phyloP scores from a whole-genome alignment of 2,329 filamentous ascomycete species.

The Akanthomyces uredinophilus region DNA sequence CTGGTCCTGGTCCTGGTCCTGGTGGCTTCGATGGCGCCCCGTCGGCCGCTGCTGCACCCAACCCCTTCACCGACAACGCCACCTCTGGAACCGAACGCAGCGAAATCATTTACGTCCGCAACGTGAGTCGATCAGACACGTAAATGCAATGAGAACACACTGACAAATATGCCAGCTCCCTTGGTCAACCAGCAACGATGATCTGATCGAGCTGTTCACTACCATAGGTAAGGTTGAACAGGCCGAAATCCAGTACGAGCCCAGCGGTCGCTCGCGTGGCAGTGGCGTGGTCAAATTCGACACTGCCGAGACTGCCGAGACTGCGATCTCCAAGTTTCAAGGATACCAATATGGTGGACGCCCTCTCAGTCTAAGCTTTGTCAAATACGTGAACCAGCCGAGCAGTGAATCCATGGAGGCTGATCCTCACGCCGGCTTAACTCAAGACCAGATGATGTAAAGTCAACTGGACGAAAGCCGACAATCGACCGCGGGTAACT shows the following conservation, averaged over 20 bases:
- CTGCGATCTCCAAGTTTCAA: slow-evolving; percentile 93
- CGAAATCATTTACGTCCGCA: slow-evolving; percentile 89
- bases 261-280: slow-evolving; percentile 89
- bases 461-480: neutral
- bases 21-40: slow-evolving; percentile 45
- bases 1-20: slow-evolving; percentile 25
- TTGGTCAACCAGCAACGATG: slow-evolving; percentile 98
- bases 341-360: slow-evolving; percentile 96
- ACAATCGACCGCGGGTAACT: neutral
- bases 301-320: slow-evolving; percentile 75
- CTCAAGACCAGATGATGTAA: slow-evolving; percentile 98
- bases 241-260: slow-evolving; percentile 98
- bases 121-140: slow-evolving; percentile 58
- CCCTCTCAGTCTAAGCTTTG: slow-evolving; percentile 85
- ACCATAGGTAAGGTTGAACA: slow-evolving; percentile 98
- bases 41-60: slow-evolving; percentile 55
- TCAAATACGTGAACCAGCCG: slow-evolving; percentile 78
- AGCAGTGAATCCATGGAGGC: slow-evolving; percentile 76
- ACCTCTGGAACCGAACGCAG: slow-evolving; percentile 79
- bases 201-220: slow-evolving; percentile 91
- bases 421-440: slow-evolving; percentile 67
- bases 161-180: slow-evolving; percentile 59
- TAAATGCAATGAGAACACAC: neutral
- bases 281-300: slow-evolving; percentile 97
- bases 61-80: slow-evolving; percentile 90